Evolutionary conservation across 2,329 filamentous ascomycete genomes (phyloP).

Genomic region (Chrysoporthe austroafricana): DNA sequence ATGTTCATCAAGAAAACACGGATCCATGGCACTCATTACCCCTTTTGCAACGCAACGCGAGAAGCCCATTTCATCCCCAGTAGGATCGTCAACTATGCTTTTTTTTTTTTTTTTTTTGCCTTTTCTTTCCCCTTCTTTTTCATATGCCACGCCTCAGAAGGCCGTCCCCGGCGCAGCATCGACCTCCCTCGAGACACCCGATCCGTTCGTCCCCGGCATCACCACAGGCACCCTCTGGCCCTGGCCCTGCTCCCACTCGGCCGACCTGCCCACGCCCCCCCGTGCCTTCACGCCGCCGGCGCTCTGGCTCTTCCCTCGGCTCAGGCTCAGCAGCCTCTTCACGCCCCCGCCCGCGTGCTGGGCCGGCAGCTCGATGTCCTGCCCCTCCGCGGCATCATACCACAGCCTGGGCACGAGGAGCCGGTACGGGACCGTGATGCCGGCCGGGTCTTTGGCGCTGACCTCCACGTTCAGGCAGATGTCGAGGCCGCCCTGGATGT

Average conservation of each 20-base stretch:
- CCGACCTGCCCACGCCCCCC: slow-evolving; percentile 4
- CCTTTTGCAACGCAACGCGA: background rate
- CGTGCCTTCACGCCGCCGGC: slow-evolving; percentile 10
- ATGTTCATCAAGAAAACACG: background rate
- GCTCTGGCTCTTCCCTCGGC: slow-evolving; percentile 22
- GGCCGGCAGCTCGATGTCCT: slow-evolving; percentile 28
- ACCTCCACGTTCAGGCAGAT: slow-evolving; percentile 90
- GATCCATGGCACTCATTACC: background rate
- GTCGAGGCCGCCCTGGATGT: slow-evolving; percentile 83
- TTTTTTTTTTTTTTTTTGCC: background rate
- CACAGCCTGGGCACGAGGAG: slow-evolving; percentile 80
- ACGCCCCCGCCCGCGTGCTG: slow-evolving; percentile 17
- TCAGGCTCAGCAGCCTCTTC: slow-evolving; percentile 27
- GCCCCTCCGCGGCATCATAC: slow-evolving; percentile 49
- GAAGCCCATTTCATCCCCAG: no score
- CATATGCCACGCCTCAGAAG: slow-evolving; percentile 8
- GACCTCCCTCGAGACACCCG: background rate
- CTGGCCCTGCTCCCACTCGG: slow-evolving; percentile 11
- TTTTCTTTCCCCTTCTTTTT: background rate
- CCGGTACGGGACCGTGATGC: slow-evolving; percentile 85
- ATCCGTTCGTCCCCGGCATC: slow-evolving; percentile 1
- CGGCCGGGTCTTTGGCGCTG: slow-evolving; percentile 80
- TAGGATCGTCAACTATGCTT: background rate
- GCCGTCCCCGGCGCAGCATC: slow-evolving; percentile 25
- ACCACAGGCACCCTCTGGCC: background rate